Conservation (phyloP, 345 rosid species). For the Hibiscus mutabilis region DNA sequence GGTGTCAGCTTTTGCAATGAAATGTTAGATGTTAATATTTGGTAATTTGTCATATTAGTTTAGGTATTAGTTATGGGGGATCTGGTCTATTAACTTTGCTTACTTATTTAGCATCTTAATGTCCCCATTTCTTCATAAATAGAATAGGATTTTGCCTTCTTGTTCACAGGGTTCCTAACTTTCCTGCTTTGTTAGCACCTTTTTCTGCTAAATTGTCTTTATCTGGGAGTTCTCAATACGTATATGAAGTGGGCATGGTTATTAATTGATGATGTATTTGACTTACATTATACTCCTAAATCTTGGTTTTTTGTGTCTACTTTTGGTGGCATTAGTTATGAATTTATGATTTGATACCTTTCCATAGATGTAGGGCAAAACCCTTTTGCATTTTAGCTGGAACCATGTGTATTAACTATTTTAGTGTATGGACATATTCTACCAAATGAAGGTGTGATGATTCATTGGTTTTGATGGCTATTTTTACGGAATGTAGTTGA, state of each 20-base stretch:
- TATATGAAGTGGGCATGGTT: not conserved
- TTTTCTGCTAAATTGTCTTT: conserved; percentile 3
- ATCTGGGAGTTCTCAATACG: not conserved
- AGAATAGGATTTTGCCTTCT: conserved; percentile 9
- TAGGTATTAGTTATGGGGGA: conserved; percentile 19
- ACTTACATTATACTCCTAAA: conserved; percentile 1
- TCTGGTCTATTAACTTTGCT: conserved; percentile 23
- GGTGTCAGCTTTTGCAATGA: conserved; percentile 10
- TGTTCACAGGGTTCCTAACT: conserved; percentile 20
- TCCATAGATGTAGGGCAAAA: not conserved
- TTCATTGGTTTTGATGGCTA: conserved; percentile 1
- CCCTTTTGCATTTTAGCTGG: not conserved
- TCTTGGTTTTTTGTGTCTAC: conserved; percentile 1
- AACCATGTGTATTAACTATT: not conserved
- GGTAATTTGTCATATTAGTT: conserved; percentile 13
- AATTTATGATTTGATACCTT: not conserved
- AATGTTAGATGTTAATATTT: conserved; percentile 14
- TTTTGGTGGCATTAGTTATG: conserved; percentile 13
- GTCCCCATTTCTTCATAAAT: conserved; percentile 2
- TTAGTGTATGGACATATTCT: not conserved
- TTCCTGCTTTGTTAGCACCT: conserved; percentile 5
- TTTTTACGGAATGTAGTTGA: not conserved
- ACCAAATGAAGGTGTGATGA: not conserved
- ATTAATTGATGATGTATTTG: conserved; percentile 7
- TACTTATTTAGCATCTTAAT: not conserved